Evolutionary conservation across 805 yeast species (phyloP), one percentile per base, ranked within the genome.

Genomic region (Candida golubevii): DNA sequence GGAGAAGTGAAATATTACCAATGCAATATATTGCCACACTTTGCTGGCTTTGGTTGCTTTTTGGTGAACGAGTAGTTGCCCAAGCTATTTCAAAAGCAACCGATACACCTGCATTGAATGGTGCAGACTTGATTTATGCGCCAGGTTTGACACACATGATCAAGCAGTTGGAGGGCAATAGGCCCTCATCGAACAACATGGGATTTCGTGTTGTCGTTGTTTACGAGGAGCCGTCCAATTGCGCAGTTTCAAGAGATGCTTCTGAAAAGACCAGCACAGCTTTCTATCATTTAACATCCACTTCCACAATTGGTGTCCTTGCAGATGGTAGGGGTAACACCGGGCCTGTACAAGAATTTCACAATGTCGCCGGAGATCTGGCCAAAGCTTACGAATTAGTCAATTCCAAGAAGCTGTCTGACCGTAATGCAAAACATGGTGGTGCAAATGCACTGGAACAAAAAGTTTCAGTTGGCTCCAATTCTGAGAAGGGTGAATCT

Each of bases 181-280:
- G 29, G 28, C 23, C 23, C 23, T 18, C 23, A 5, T 11, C 35
- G 1, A 28, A 6, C 18, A 14, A 6, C 10, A 32, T 38, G 4
- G 39, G 46, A 2, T 11, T 33, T 13, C 39, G 33, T 8, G 12
- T 38, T 34, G 42, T 38, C 5, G 15, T 44, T 26, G 34, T 35
- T 14, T 38, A 38, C 29, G 42, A 44, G 31, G 23, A 26, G 30
- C 39, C 39, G 12, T 9, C n/a, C 2, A 12, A 27, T n/a, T 38
- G 39, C 12, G n/a, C 26, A 7, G 11, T 28, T 34, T 1, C 6
- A n/a, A 14, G 9, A 6, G 30, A 27, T 23, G 15, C 18, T 6
- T 7, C 28, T 4, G 41, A 32, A 5, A 4, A 29, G 23, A 18
- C 27, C n/a, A 26, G 8, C 14, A 38, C 42, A 4, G 36, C 31